Percentiles rank a stretch among this genome's conserved stretches.
phyloP scores from a whole-genome alignment of 164 flowering plant genomes.

The Vitis rupestris region DNA sequence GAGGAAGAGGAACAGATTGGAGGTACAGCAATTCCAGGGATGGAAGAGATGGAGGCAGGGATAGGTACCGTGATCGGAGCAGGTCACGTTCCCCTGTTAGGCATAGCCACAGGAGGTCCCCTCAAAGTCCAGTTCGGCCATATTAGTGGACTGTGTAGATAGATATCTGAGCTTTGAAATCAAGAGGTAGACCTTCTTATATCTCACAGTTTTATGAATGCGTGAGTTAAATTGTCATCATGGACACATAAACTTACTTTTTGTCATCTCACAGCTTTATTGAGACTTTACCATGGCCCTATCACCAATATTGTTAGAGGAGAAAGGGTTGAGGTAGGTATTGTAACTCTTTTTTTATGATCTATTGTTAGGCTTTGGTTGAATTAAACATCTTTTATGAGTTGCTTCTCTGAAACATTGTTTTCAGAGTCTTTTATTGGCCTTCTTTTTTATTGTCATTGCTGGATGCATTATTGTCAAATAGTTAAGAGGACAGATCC shows the following conservation, averaged over 20 bases:
- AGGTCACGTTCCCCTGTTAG: conserved; percentile 81
- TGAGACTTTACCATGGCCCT: conserved; percentile 58
- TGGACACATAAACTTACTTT: conserved; percentile 41
- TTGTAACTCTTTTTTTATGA: conserved; percentile 25
- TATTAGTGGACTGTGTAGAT: conserved; percentile 43
- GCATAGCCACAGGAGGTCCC: conserved; percentile 60
- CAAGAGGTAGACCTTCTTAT: conserved; percentile 64
- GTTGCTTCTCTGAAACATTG: conserved; percentile 12
- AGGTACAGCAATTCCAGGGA: conserved; percentile 48
- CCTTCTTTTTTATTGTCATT: conserved; percentile 9
- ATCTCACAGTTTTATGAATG: conserved; percentile 28
- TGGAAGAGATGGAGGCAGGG: conserved; percentile 74
- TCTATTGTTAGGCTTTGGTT: conserved; percentile 15
- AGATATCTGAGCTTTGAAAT: conserved; percentile 36
- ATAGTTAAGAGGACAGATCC: conserved; percentile 26
- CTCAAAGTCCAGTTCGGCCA: conserved; percentile 64
- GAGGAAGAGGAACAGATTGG: conserved; percentile 55
- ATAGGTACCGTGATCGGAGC: conserved; percentile 64
- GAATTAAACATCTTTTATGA: conserved; percentile 19
- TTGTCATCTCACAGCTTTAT: conserved; percentile 65
- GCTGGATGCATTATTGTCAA: conserved; percentile 14
- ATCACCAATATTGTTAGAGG: conserved; percentile 48
- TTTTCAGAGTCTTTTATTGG: conserved; percentile 8
- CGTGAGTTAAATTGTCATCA: conserved; percentile 28
- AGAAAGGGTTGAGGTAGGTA: conserved; percentile 77